Evolutionary conservation across 306 rosid genomes (phyloP).

Genomic region (Gastrolobium villosum): DNA sequence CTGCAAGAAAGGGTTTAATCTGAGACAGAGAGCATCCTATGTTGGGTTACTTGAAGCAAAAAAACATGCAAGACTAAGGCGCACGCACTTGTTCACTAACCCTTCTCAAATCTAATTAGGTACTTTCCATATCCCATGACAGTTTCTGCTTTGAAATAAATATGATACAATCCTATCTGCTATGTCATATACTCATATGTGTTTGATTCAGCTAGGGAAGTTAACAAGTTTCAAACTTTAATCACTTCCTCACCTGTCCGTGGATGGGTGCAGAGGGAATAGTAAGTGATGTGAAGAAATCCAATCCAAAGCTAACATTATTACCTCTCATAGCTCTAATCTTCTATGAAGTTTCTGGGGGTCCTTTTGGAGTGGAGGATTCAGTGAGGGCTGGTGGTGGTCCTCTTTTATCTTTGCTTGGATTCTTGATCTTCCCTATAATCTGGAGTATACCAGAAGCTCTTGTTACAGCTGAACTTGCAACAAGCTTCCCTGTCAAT

Average conservation of each 20-base stretch:
- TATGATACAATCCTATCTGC: neutral
- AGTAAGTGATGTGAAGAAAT: constrained; percentile 52
- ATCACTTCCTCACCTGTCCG: constrained; percentile 2
- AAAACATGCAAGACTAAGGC: too few relatives aligned
- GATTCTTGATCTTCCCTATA: constrained; percentile 79
- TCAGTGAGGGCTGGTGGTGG: constrained; percentile 85
- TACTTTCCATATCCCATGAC: neutral
- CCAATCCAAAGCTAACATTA: constrained; percentile 72
- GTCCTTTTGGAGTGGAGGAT: constrained; percentile 93
- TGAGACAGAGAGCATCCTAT: too few relatives aligned
- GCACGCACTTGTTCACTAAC: too few relatives aligned
- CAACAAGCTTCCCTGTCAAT: constrained; percentile 83
- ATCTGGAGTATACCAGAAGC: constrained; percentile 96
- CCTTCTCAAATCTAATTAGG: too few relatives aligned
- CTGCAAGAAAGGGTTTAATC: too few relatives aligned
- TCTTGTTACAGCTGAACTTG: constrained; percentile 88
- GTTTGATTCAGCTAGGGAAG: constrained; percentile 25
- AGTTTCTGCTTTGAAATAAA: neutral
- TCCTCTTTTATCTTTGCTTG: constrained; percentile 78
- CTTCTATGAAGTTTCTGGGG: constrained; percentile 94
- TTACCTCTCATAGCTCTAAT: constrained; percentile 88
- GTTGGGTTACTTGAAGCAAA: too few relatives aligned
- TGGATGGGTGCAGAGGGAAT: constrained; percentile 64
- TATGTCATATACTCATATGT: neutral
- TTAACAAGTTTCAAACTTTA: constrained; percentile 19